Conservation (phyloP, 495 filamentous ascomycete species). For the Entonaema liquescens region DNA sequence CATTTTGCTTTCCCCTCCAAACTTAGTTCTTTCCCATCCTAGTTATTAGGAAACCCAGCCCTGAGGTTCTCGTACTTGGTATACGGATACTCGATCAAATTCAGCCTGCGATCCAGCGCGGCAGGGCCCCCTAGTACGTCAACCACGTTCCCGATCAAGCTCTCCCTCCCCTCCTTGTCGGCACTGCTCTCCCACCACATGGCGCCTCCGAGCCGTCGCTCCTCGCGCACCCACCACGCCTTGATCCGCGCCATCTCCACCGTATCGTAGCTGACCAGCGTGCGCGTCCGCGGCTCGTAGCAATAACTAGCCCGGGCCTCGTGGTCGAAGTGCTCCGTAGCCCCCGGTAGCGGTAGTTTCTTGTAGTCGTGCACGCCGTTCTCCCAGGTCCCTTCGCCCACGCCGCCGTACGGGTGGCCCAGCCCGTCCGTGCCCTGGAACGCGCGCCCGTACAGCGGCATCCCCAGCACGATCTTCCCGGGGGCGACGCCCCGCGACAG, state of each 20-base stretch:
- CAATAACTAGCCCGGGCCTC: slow-evolving; percentile 74
- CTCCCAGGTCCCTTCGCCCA: slow-evolving; percentile 84
- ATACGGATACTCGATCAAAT: slow-evolving; percentile 75
- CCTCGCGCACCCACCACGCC: slow-evolving; percentile 69
- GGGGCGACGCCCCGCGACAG: slow-evolving; percentile 64
- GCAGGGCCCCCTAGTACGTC: slow-evolving; percentile 61
- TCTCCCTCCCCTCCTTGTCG: slow-evolving; percentile 72
- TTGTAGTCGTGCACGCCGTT: slow-evolving; percentile 90
- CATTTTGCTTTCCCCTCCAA: background rate
- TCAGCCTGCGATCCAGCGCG: slow-evolving; percentile 66
- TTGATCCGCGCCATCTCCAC: slow-evolving; percentile 71
- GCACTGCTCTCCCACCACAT: slow-evolving; percentile 98
- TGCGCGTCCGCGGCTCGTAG: slow-evolving; percentile 67
- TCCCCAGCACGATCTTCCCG: slow-evolving; percentile 84
- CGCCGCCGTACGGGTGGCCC: slow-evolving; percentile 72
- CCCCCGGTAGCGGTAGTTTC: slow-evolving; percentile 64
- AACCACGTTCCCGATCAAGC: slow-evolving; percentile 76
- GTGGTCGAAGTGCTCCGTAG: slow-evolving; percentile 59
- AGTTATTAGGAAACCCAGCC: slow-evolving; percentile 62
- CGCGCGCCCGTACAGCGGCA: slow-evolving; percentile 91
- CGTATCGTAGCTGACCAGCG: slow-evolving; percentile 84
- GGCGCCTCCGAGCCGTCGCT: slow-evolving; percentile 74
- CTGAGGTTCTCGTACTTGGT: slow-evolving; percentile 84
- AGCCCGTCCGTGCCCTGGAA: slow-evolving; percentile 81
- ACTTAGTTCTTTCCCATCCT: background rate